A percentile compares a stretch with the other conserved stretches of the same genome.
phyloP scores from a whole-genome alignment of 768 basidiomycete species.

The Cytidiella melzeri region DNA sequence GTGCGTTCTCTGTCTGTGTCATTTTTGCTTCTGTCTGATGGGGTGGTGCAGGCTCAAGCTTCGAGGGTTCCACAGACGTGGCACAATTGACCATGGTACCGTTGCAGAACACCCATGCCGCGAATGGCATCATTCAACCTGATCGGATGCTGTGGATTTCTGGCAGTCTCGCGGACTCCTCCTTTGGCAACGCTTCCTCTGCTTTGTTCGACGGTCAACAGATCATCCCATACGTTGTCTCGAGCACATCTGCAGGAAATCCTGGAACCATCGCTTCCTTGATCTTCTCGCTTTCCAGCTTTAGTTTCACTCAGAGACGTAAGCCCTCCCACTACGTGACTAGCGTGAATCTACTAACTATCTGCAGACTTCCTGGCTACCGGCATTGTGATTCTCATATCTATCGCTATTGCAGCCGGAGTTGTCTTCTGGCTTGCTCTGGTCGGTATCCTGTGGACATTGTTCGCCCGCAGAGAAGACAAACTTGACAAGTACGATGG shows the following conservation, averaged over 20 bases:
- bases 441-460: slow-evolving; percentile 82
- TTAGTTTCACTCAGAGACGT: slow-evolving; percentile 71
- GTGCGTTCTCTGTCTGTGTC: slow-evolving; percentile 29
- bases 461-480: slow-evolving; percentile 80
- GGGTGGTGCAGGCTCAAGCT: slow-evolving; percentile 41
- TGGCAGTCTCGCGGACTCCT: slow-evolving; percentile 61
- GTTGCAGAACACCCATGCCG: slow-evolving; percentile 64
- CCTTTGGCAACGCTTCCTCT: slow-evolving; percentile 75
- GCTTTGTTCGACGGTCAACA: slow-evolving; percentile 82
- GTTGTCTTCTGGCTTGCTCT: slow-evolving; percentile 84
- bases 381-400: slow-evolving; percentile 93
- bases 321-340: slow-evolving; percentile 9
- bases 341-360: slow-evolving; percentile 9
- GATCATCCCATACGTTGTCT: slow-evolving; percentile 77
- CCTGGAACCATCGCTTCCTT: slow-evolving; percentile 69
- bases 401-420: slow-evolving; percentile 94
- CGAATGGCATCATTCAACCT: slow-evolving; percentile 65
- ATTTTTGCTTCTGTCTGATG: not conserved
- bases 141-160: slow-evolving; percentile 91
- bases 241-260: slow-evolving; percentile 57
- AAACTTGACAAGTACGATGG: slow-evolving; percentile 57
- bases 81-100: slow-evolving; percentile 90
- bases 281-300: slow-evolving; percentile 75
- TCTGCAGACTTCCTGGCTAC: slow-evolving; percentile 75
- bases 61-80: slow-evolving; percentile 56